phyloP scores from a whole-genome alignment of 768 basidiomycete genomes.

The Pleurotus ostreatus region DNA sequence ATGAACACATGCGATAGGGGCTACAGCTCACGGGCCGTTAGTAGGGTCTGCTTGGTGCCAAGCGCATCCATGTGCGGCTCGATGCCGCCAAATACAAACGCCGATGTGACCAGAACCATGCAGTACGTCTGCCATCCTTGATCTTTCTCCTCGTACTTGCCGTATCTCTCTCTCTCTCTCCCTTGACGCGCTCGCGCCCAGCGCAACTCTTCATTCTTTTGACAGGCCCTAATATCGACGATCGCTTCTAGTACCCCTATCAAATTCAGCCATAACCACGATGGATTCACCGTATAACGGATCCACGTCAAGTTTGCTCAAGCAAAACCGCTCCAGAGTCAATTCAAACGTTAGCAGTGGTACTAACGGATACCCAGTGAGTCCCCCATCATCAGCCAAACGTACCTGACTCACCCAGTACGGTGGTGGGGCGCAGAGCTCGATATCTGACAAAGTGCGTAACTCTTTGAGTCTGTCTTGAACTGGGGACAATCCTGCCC shows the following conservation, averaged over 20 bases:
- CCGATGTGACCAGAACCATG: no score
- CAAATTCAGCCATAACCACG: not conserved
- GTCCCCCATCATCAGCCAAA: not conserved
- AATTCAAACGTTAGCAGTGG: not conserved
- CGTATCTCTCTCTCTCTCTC: no score
- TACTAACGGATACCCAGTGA: slow-evolving; percentile 5
- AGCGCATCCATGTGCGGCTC: no score
- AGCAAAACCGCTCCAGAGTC: slow-evolving; percentile 1
- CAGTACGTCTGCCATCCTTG: no score
- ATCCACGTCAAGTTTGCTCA: slow-evolving; percentile 2
- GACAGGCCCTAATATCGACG: not conserved
- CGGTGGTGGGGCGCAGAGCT: not conserved
- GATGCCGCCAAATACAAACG: no score
- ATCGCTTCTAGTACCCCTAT: not conserved
- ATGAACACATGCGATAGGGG: no score
- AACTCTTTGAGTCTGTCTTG: not conserved
- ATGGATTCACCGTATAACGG: slow-evolving; percentile 1
- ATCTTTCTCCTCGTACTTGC: no score
- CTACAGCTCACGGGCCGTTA: no score
- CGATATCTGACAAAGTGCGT: slow-evolving; percentile 7
- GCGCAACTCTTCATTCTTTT: not conserved
- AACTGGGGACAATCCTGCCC: not conserved
- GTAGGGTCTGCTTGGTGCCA: no score
- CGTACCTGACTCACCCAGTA: not conserved
- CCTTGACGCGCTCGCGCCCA: not conserved